Conservation (phyloP, 805 yeast genomes). For the Brettanomyces anomalus region DNA sequence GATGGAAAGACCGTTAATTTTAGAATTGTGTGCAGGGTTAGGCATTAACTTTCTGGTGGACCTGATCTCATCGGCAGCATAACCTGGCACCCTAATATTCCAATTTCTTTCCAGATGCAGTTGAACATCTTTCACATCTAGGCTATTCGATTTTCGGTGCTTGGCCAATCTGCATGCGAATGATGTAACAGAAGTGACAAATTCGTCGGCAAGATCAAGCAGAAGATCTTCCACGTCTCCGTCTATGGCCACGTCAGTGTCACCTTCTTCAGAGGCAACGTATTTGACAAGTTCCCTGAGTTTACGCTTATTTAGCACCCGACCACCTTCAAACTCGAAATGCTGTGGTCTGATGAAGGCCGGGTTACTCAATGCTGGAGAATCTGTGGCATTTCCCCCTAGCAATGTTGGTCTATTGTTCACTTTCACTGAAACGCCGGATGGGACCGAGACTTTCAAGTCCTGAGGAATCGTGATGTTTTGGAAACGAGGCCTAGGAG, state of each 20-base stretch:
- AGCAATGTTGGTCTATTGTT: constrained; percentile 74
- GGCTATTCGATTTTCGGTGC: constrained; percentile 78
- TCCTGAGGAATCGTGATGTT: constrained; percentile 65
- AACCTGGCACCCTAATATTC: constrained; percentile 94
- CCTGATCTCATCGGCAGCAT: constrained; percentile 82
- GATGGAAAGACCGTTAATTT: constrained; percentile 58
- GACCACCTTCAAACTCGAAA: constrained; percentile 70
- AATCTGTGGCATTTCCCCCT: constrained; percentile 71
- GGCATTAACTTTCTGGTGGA: constrained; percentile 67
- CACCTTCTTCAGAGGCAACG: constrained; percentile 81
- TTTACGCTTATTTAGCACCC: constrained; percentile 85
- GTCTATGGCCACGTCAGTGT: constrained; percentile 81
- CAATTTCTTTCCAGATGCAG: constrained; percentile 86
- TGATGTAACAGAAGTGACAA: constrained; percentile 79
- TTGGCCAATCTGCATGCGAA: constrained; percentile 95
- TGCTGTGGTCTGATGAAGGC: constrained; percentile 67
- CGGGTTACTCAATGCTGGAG: constrained; percentile 69
- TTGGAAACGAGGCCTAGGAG: constrained; percentile 45
- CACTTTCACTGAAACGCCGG: constrained; percentile 50
- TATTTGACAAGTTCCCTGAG: constrained; percentile 78
- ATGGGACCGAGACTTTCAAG: constrained; percentile 56
- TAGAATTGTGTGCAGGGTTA: constrained; percentile 51
- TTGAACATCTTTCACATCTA: constrained; percentile 87
- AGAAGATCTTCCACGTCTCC: constrained; percentile 93
- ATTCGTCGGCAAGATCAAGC: constrained; percentile 91